Conservation (phyloP, 2,329 filamentous ascomycete species). For the Albophoma yamanashiensis region DNA sequence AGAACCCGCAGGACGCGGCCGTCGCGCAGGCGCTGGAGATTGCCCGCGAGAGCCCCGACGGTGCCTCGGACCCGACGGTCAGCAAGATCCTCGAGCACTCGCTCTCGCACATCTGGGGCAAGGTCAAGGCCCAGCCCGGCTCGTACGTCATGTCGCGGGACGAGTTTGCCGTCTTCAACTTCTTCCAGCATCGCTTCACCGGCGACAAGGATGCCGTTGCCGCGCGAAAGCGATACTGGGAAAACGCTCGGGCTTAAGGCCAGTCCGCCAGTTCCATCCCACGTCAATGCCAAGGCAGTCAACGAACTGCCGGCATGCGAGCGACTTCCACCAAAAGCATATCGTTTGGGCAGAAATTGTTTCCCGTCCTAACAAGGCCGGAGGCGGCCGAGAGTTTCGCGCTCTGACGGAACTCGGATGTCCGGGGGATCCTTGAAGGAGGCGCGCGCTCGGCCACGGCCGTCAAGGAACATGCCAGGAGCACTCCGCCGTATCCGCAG, state of each 20-base stretch:
- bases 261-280: neutral
- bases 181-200: slow-evolving; percentile 58
- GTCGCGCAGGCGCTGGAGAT: slow-evolving; percentile 63
- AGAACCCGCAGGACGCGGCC: slow-evolving; percentile 21
- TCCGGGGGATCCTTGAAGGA: neutral
- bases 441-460: neutral
- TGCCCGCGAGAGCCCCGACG: slow-evolving; percentile 62
- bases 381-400: neutral
- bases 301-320: neutral
- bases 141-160: slow-evolving; percentile 65
- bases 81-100: slow-evolving; percentile 54
- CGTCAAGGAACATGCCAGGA: neutral
- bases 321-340: neutral
- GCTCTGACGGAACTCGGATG: neutral
- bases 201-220: slow-evolving; percentile 36
- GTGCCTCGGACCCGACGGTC: slow-evolving; percentile 50
- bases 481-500: neutral
- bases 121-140: slow-evolving; percentile 51
- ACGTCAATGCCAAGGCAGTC: neutral
- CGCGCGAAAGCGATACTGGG: slow-evolving; percentile 44
- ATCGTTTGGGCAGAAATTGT: neutral
- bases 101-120: slow-evolving; percentile 54
- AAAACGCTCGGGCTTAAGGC: slow-evolving; percentile 27
- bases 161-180: slow-evolving; percentile 84
- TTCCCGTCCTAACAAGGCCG: neutral